Evolutionary conservation across 768 basidiomycete species (phyloP).

Genomic region (Cytidiella melzeri): DNA sequence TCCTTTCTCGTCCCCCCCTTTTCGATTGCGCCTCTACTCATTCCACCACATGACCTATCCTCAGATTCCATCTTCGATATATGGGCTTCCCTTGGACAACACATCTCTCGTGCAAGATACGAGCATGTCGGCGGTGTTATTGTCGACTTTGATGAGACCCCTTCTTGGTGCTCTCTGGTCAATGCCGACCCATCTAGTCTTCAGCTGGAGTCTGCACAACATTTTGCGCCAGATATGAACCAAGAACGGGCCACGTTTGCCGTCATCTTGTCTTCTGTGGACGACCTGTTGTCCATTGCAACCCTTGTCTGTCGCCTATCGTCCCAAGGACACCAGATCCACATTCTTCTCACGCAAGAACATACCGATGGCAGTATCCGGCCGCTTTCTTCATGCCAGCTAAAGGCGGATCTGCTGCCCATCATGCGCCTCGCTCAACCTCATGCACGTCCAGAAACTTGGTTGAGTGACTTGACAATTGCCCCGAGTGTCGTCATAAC

Average conservation of each 20-base stretch:
- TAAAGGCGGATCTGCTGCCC: neutral
- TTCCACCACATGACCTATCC: conserved; percentile 22
- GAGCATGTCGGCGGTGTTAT: conserved; percentile 36
- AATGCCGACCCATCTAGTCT: conserved; percentile 3
- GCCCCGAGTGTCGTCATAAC: conserved; percentile 15
- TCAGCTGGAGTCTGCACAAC: no score
- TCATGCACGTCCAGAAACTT: conserved; percentile 10
- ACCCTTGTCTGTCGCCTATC: conserved; percentile 32
- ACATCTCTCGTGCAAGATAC: conserved; percentile 21
- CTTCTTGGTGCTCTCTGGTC: conserved; percentile 10
- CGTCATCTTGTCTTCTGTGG: conserved; percentile 28
- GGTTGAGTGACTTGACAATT: conserved; percentile 16
- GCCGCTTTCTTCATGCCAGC: neutral
- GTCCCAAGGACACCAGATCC: conserved; percentile 16
- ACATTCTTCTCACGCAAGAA: neutral
- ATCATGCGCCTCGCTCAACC: conserved; percentile 1
- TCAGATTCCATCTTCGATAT: conserved; percentile 10
- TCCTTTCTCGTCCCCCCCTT: conserved; percentile 59
- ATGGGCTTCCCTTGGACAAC: conserved; percentile 26
- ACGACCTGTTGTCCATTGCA: conserved; percentile 30
- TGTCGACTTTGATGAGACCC: conserved; percentile 6
- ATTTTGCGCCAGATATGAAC: no score
- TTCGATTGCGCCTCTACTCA: conserved; percentile 32
- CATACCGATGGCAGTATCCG: neutral
- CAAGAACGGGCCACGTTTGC: conserved; percentile 22